Conservation (phyloP, 495 filamentous ascomycete species). For the Usnea hakonensis region DNA sequence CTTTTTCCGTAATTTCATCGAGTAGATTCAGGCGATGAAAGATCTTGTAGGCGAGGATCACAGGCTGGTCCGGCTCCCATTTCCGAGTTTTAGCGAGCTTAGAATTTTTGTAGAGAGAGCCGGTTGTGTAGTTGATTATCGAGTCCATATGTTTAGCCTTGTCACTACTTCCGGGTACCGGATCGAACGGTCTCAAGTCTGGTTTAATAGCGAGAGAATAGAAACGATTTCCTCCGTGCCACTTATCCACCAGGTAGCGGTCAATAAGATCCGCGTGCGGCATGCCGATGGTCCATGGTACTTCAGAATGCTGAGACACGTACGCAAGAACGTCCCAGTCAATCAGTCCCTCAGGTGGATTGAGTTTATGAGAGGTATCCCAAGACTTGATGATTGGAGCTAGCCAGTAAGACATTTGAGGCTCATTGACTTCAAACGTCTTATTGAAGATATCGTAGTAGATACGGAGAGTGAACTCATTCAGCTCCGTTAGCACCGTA, state of each 20-base stretch:
- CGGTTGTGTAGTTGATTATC: conserved; percentile 59
- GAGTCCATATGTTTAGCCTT: conserved; percentile 46
- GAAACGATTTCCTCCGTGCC: conserved; percentile 56
- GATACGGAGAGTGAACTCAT: conserved; percentile 61
- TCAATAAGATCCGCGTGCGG: conserved; percentile 50
- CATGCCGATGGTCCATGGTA: conserved; percentile 48
- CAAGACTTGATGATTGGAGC: conserved; percentile 46
- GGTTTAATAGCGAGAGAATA: conserved; percentile 34
- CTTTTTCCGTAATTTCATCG: conserved; percentile 50
- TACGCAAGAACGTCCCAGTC: conserved; percentile 57
- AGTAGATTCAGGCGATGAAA: conserved; percentile 74
- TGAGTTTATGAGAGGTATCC: conserved; percentile 18
- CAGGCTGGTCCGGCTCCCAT: conserved; percentile 62
- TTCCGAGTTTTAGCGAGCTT: conserved; percentile 32
- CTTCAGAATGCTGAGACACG: conserved; percentile 43
- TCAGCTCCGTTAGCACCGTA: conserved; percentile 45
- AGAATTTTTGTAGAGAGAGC: conserved; percentile 46
- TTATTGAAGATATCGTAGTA: conserved; percentile 92
- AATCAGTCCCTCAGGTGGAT: conserved; percentile 38
- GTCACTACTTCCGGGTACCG: conserved; percentile 44
- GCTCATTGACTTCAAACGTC: conserved; percentile 53
- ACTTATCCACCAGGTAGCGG: conserved; percentile 66
- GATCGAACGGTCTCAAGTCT: conserved; percentile 41
- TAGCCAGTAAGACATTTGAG: conserved; percentile 78
- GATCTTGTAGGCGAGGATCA: conserved; percentile 65